These are phyloP conservation scores for Miscanthus lutarioriparius DNA, from an alignment of 176 grass and related monocot genomes.

Conservation along the genomic window DNA sequence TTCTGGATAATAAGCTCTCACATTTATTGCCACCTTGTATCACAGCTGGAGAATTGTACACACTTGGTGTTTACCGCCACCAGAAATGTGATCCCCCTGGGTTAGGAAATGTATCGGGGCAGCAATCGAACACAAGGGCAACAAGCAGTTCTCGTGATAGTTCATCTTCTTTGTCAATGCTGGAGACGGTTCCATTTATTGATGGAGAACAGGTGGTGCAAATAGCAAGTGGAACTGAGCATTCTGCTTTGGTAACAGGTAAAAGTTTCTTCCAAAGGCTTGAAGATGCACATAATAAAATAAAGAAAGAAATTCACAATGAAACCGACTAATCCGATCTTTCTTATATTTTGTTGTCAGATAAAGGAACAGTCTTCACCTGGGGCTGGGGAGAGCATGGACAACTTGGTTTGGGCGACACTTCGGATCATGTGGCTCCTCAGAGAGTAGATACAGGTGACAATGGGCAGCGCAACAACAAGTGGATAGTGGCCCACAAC, in stretches of 20 bases:
- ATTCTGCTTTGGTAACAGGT: slow-evolving; percentile 84
- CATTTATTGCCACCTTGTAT: slow-evolving; percentile 8
- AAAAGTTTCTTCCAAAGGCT: slow-evolving; percentile 13
- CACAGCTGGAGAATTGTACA: slow-evolving; percentile 67
- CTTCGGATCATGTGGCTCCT: slow-evolving; percentile 55
- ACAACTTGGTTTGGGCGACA: slow-evolving; percentile 76
- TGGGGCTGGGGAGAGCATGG: slow-evolving; percentile 99
- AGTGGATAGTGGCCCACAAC: too few relatives aligned
- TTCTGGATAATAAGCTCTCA: slow-evolving; percentile 27
- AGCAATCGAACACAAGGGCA: slow-evolving; percentile 28
- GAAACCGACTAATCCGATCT: background rate
- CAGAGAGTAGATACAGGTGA: slow-evolving; percentile 51
- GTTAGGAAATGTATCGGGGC: slow-evolving; percentile 17
- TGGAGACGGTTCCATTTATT: slow-evolving; percentile 45
- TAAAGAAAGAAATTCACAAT: background rate
- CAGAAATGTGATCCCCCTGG: slow-evolving; percentile 26
- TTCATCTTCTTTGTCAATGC: slow-evolving; percentile 14
- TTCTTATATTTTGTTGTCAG: slow-evolving; percentile 32
- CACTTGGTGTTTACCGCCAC: slow-evolving; percentile 81
- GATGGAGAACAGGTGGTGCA: slow-evolving; percentile 46
- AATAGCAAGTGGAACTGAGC: slow-evolving; percentile 83
- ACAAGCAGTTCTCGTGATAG: slow-evolving; percentile 41
- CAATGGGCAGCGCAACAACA: background rate
- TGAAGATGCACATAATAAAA: slow-evolving; percentile 1
- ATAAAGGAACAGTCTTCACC: slow-evolving; percentile 63